Conservation (phyloP, 352 stramenopile species). For the Detonula confervacea region DNA sequence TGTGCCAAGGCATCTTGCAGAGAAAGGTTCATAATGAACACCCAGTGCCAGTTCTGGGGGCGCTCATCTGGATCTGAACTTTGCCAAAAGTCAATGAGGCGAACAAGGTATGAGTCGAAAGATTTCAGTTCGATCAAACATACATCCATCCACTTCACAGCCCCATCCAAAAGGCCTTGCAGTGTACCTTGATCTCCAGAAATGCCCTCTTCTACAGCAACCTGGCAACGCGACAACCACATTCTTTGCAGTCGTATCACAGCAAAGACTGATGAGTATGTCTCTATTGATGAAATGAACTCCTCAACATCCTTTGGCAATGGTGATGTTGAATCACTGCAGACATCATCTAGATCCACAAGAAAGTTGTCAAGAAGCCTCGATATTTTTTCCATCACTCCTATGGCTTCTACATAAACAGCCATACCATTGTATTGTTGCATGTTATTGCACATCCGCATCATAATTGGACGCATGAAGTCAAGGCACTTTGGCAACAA, state of each 20-base stretch:
- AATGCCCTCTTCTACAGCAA: neutral
- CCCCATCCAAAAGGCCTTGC: conserved; percentile 7
- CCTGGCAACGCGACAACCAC: conserved; percentile 2
- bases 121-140: conserved; percentile 13
- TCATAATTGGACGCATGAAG: conserved; percentile 38
- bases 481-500: conserved; percentile 36
- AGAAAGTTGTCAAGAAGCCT: conserved; percentile 19
- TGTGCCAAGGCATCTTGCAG: conserved; percentile 16
- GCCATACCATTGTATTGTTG: conserved; percentile 2
- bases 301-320: conserved; percentile 1
- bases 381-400: conserved; percentile 19
- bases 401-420: conserved; percentile 9
- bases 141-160: conserved; percentile 7
- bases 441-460: conserved; percentile 10
- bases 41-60: conserved; percentile 29
- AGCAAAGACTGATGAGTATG: conserved; percentile 24
- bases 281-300: conserved; percentile 32
- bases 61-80: conserved; percentile 8
- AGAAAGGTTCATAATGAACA: conserved; percentile 28
- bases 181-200: neutral
- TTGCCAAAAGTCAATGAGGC: conserved; percentile 36
- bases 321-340: neutral
- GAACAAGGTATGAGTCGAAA: conserved; percentile 13
- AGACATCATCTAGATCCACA: conserved; percentile 4
- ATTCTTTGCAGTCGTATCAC: conserved; percentile 22